Evolutionary conservation across 2,329 filamentous ascomycete species (phyloP).

Genomic region (Ciborinia camelliae): DNA sequence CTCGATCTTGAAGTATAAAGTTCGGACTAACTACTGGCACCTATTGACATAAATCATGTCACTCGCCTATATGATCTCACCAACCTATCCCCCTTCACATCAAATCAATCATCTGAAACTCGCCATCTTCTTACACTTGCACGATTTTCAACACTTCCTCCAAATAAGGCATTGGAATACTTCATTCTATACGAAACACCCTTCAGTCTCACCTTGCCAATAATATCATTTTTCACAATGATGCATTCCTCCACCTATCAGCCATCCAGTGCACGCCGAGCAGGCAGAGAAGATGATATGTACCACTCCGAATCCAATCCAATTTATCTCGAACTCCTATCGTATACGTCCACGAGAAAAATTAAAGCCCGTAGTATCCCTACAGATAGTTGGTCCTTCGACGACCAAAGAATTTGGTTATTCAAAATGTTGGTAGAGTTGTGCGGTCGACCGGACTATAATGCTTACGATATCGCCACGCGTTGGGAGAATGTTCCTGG

Average conservation of each 20-base stretch:
- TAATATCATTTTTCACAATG: not conserved
- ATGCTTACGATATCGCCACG: not conserved
- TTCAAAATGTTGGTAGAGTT: not conserved
- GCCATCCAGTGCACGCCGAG: not conserved
- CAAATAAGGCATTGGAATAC: not conserved
- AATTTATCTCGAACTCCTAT: not conserved
- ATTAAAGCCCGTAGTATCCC: not conserved
- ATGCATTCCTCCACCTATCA: not conserved
- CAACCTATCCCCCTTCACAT: not conserved
- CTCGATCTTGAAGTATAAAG: not conserved
- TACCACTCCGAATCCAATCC: constrained; percentile 6
- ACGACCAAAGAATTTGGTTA: not conserved
- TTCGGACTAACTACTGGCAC: not conserved
- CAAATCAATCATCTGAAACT: not conserved
- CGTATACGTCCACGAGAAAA: not conserved
- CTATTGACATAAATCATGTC: not conserved
- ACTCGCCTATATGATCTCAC: not conserved
- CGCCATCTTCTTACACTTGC: not conserved
- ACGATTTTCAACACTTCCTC: not conserved
- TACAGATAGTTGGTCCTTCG: not conserved
- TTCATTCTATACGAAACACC: not conserved
- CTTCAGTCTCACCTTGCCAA: not conserved
- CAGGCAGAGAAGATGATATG: not conserved
- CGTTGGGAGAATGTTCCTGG: not conserved
- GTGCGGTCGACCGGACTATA: constrained; percentile 1